A percentile compares a stretch with the other conserved stretches of the same genome.
Evolutionary conservation across 306 rosid species (phyloP).

Genomic region (Phaseolus lunatus): DNA sequence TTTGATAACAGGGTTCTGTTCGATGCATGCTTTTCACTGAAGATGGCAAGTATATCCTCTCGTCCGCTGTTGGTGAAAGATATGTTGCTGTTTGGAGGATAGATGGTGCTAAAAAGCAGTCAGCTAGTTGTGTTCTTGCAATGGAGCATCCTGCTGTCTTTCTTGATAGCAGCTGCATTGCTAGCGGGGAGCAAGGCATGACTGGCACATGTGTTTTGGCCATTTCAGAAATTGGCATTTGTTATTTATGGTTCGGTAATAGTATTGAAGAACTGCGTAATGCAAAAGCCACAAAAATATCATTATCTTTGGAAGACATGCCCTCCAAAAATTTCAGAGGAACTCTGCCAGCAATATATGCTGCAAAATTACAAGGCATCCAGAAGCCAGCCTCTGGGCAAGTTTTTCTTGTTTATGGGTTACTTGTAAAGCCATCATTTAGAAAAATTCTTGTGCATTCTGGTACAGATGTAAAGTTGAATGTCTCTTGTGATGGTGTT

Average conservation of each 20-base stretch:
- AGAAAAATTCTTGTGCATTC: slow-evolving; percentile 71
- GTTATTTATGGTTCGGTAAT: slow-evolving; percentile 87
- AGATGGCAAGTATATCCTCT: slow-evolving; percentile 83
- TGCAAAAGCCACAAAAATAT: slow-evolving; percentile 77
- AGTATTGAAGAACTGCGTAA: slow-evolving; percentile 66
- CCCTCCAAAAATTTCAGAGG: slow-evolving; percentile 64
- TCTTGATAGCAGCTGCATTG: slow-evolving; percentile 71
- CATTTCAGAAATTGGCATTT: slow-evolving; percentile 84
- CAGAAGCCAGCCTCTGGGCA: slow-evolving; percentile 66
- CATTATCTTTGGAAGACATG: slow-evolving; percentile 62
- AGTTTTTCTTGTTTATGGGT: slow-evolving; percentile 78
- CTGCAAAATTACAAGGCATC: slow-evolving; percentile 75
- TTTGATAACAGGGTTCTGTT: slow-evolving; percentile 74
- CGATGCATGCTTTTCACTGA: slow-evolving; percentile 85
- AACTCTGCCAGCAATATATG: slow-evolving; percentile 72
- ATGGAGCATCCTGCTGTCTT: slow-evolving; percentile 96
- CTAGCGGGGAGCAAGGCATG: slow-evolving; percentile 52
- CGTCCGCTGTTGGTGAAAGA: slow-evolving; percentile 92
- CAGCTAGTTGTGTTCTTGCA: slow-evolving; percentile 83
- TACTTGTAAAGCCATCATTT: slow-evolving; percentile 83
- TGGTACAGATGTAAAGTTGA: slow-evolving; percentile 75
- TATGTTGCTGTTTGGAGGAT: slow-evolving; percentile 82
- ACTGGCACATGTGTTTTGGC: slow-evolving; percentile 75
- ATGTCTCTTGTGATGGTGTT: slow-evolving; percentile 73
- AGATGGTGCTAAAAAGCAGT: slow-evolving; percentile 72